A percentile compares a stretch with the other conserved stretches of the same genome.
Conservation (phyloP, 148 eudicot genomes). For the Persicaria maculosa region DNA sequence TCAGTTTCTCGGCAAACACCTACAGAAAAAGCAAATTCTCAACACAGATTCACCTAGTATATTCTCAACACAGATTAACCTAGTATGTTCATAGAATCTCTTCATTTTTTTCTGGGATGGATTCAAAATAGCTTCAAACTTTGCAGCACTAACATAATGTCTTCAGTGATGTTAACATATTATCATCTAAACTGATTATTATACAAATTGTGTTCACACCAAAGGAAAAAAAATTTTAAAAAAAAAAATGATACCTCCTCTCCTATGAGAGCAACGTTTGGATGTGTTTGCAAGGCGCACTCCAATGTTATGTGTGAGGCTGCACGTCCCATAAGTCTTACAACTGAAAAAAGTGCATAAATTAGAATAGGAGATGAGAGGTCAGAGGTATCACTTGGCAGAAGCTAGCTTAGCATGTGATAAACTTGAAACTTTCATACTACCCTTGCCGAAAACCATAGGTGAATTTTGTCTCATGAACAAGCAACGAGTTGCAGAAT, state of each 20-base stretch:
- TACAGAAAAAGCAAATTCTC: conserved; percentile 24
- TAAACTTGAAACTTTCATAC: neutral
- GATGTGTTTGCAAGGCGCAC: conserved; percentile 98
- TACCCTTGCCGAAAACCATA: neutral
- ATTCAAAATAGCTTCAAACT: neutral
- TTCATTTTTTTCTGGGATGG: neutral
- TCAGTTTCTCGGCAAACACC: conserved; percentile 81
- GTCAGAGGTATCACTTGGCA: neutral
- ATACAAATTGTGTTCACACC: neutral
- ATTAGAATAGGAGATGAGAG: neutral
- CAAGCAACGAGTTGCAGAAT: neutral
- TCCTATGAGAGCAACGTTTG: conserved; percentile 86
- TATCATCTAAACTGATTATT: neutral
- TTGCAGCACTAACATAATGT: neutral
- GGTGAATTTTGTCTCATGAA: neutral
- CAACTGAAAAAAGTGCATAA: conserved; percentile 39
- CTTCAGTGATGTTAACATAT: neutral
- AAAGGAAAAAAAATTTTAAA: neutral
- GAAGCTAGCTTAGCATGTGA: neutral
- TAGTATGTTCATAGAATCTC: neutral
- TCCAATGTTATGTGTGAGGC: conserved; percentile 98
- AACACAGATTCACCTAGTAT: neutral
- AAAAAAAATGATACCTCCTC: conserved; percentile 59
- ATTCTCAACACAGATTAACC: neutral
- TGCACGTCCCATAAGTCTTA: conserved; percentile 98